Evolutionary conservation across 352 stramenopile species (phyloP), one percentile per base, ranked within the genome.

Genomic region (Pythium dissimile): DNA sequence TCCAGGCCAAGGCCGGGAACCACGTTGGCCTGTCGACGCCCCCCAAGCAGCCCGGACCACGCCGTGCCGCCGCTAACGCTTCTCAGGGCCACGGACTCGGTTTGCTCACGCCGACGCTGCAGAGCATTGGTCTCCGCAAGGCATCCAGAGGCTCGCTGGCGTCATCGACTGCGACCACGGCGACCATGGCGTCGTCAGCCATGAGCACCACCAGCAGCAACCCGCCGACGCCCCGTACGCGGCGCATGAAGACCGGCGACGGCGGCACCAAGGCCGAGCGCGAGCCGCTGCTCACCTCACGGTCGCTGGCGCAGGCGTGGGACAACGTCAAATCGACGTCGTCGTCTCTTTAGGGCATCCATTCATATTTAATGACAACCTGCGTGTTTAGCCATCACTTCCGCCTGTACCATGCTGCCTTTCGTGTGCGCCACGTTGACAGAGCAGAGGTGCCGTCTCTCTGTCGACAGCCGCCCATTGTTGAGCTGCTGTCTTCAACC

Each of bases 271-370:
- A 59, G 13, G 75, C 70, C n/a, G 80, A 90, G 55, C 71, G 73
- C 18, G 68, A 85, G 67, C 80, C 80, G 42, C 55, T 90, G 27
- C 55, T 90, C 54, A 72, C 68, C 50, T 82, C 60, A 51, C 73
- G 80, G 60, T 67, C 61, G n/a, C 53, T 87, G 7, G 76, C 78
- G 10, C 65, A 80, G 28, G 68, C 64, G 8, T 87, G 72, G 72
- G 80, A 85, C 35, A 65, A 64, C 16, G 54, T 42, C 48, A 28
- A 49, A 21, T 55, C 48, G 30, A 34, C 23, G 23, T 57, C 56
- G 11, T 53, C 60, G 37, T 56, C 47, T 12, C 0, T 21, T 5
- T 44, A 31, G 27, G 21, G 3, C 4, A 46, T 4, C 20, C 8
- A 46, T 46, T 18, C n/a, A 18, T 46, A 46, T 46, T 46, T 46